Percentiles rank a stretch among this genome's conserved stretches.
These are phyloP conservation scores for Sugiyamaella qingdaonensis DNA, from an alignment of 805 yeast genomes.

Conservation along the genomic window DNA sequence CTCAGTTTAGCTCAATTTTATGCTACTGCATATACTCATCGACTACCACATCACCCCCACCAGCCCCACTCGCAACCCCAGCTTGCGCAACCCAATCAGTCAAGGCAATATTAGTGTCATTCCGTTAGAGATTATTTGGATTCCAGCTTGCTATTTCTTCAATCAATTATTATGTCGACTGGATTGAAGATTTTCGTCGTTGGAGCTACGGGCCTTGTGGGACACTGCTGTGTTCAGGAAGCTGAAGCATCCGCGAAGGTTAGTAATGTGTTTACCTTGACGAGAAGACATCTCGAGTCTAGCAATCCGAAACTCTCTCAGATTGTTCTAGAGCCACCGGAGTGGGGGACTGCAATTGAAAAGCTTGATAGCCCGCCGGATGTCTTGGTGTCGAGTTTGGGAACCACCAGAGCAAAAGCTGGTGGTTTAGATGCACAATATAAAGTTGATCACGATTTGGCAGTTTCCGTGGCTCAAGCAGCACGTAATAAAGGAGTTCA, in stretches of 20 bases:
- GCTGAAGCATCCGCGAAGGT: neutral
- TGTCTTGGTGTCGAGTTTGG: constrained; percentile 61
- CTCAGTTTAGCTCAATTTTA: no score
- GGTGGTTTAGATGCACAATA: constrained; percentile 69
- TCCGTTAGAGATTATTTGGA: neutral
- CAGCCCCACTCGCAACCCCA: no score
- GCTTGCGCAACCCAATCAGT: no score
- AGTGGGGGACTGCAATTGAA: constrained; percentile 5
- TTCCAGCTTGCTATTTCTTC: neutral
- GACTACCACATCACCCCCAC: no score
- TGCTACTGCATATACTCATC: no score
- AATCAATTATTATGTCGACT: neutral
- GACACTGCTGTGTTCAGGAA: constrained; percentile 4
- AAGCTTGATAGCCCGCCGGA: constrained; percentile 28
- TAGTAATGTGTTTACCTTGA: neutral
- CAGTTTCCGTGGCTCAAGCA: constrained; percentile 61
- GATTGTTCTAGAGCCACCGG: neutral
- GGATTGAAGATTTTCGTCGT: constrained; percentile 3
- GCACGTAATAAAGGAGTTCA: constrained; percentile 67
- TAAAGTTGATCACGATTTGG: constrained; percentile 70
- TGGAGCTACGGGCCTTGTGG: constrained; percentile 11
- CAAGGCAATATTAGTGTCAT: no score
- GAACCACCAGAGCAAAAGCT: constrained; percentile 69
- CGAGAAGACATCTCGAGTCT: neutral
- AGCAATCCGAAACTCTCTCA: neutral